Evolutionary conservation across 1,139 yeast genomes (phyloP).

Genomic region (Yamadazyma taylorii): DNA sequence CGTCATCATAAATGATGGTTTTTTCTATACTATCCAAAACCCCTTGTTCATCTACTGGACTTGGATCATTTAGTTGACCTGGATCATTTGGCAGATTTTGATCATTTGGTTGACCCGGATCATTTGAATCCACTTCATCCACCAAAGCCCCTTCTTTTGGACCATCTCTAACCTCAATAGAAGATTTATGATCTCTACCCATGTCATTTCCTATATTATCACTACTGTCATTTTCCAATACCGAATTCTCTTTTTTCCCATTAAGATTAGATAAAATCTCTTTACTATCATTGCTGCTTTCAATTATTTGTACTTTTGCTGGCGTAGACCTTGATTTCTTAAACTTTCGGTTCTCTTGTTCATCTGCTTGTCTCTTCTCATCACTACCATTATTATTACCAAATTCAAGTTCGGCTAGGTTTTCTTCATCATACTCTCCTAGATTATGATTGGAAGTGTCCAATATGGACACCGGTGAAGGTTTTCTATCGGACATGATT

Average conservation of each 20-base stretch:
- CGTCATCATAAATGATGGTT: slow-evolving; percentile 4
- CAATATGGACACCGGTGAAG: slow-evolving; percentile 20
- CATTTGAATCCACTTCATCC: too few relatives aligned
- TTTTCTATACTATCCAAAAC: neutral
- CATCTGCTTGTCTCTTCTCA: slow-evolving; percentile 1
- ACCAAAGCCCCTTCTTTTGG: too few relatives aligned
- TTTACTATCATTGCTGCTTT: slow-evolving; percentile 1
- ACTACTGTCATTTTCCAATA: slow-evolving; percentile 6
- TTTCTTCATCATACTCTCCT: slow-evolving; percentile 39
- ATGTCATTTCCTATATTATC: too few relatives aligned
- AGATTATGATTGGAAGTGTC: slow-evolving; percentile 34
- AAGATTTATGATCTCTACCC: too few relatives aligned
- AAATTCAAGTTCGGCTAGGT: slow-evolving; percentile 24
- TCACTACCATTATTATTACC: slow-evolving; percentile 5
- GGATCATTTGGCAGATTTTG: too few relatives aligned
- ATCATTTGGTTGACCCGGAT: too few relatives aligned
- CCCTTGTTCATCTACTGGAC: neutral
- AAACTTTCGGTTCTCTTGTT: slow-evolving; percentile 1
- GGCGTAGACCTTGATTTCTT: slow-evolving; percentile 2
- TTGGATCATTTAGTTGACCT: too few relatives aligned
- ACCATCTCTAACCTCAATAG: too few relatives aligned
- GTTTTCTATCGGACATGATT: slow-evolving; percentile 7
- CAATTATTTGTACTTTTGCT: slow-evolving; percentile 3
- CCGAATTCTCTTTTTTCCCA: slow-evolving; percentile 4
- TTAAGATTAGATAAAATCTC: neutral